Base-by-base conservation (phyloP, 2,329 filamentous ascomycete genomes). In the Fusarium begoniae region DNA sequence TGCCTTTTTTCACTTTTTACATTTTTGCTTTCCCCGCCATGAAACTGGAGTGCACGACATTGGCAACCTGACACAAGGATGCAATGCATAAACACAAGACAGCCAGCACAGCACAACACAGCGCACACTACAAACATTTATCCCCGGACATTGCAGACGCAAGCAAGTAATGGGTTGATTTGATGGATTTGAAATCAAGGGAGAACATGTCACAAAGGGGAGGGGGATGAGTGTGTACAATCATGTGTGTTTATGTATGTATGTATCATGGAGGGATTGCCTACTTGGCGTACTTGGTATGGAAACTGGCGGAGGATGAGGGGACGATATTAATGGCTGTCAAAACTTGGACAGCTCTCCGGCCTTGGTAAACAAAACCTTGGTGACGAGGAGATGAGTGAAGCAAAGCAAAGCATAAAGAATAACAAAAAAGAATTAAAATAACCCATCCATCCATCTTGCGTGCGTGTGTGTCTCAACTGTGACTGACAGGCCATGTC, bases 321-420 rank as follows among this genome's bases (percentile, higher is more conserved):
- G 75, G 65, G 73, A 62, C 44, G 63, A 63, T 57, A 53, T 47
- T 68, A 60, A 71, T 75, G 72, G 72, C 63, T 75, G 69, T 75
- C 68, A 44, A 63, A 48, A 26, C 30, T 57, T 69, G 65, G 65
- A 67, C 73, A 76, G 74, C 71, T 73, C 73, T 76, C 74, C 73
- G 69, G 73, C 73, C 73, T 74, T 51, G 70, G 63, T 48, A 37
- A 13, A 1, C 15, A 26, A 41, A 51, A 55, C 40, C 71, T 59
- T 64, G 74, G 74, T 61, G 73, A 30, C 70, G 73, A 76, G 69
- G 74, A 76, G 72, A 60, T 6, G 13, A 37, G 18, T 53, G 50
- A 66, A 40, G 44, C 26, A 66, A 48, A 13, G 24, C 45, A 50
- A 50, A 14, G 44, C 45, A 45, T 59, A 43, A 22, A 58, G 53